Evolutionary conservation across 2,329 filamentous ascomycete genomes (phyloP).

Genomic region (Thermothelomyces thermophilus): DNA sequence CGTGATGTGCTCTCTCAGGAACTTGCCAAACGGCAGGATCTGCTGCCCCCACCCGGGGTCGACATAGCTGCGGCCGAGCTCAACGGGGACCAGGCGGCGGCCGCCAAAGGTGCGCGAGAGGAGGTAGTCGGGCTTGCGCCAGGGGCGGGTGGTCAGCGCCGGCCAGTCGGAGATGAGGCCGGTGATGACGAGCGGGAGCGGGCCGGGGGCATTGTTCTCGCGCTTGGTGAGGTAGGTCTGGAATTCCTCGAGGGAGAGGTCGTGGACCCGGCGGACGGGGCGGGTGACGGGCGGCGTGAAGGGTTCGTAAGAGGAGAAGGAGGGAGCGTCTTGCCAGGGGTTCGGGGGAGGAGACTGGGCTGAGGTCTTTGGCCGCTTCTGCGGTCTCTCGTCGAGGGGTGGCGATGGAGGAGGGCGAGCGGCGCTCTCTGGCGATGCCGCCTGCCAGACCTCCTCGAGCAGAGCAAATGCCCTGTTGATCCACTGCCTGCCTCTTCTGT

Average conservation of each 20-base stretch:
- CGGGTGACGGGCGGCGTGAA: slow-evolving; percentile 38
- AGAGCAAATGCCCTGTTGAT: slow-evolving; percentile 46
- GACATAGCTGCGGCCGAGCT: slow-evolving; percentile 81
- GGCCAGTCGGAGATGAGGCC: slow-evolving; percentile 67
- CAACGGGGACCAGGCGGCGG: slow-evolving; percentile 73
- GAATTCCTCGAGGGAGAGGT: slow-evolving; percentile 53
- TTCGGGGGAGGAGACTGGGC: slow-evolving; percentile 13
- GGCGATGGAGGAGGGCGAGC: neutral
- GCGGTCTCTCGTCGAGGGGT: neutral
- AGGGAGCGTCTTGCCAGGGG: slow-evolving; percentile 16
- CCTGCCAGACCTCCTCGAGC: slow-evolving; percentile 31
- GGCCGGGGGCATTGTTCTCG: slow-evolving; percentile 35
- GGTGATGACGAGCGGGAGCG: slow-evolving; percentile 63
- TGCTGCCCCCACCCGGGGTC: slow-evolving; percentile 79
- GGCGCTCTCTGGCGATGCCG: neutral
- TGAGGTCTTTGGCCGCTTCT: neutral
- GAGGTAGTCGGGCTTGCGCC: slow-evolving; percentile 70
- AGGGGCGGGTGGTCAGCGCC: slow-evolving; percentile 59
- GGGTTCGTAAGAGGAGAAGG: slow-evolving; percentile 32
- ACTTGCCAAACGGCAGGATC: slow-evolving; percentile 67
- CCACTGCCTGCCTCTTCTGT: slow-evolving; percentile 42
- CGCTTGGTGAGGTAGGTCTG: slow-evolving; percentile 47
- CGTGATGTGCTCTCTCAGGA: slow-evolving; percentile 57
- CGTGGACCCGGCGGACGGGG: slow-evolving; percentile 37
- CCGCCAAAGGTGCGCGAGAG: slow-evolving; percentile 68